These are phyloP conservation scores for Cordyceps javanica DNA, from an alignment of 2,329 filamentous ascomycete genomes.

Conservation along the genomic window DNA sequence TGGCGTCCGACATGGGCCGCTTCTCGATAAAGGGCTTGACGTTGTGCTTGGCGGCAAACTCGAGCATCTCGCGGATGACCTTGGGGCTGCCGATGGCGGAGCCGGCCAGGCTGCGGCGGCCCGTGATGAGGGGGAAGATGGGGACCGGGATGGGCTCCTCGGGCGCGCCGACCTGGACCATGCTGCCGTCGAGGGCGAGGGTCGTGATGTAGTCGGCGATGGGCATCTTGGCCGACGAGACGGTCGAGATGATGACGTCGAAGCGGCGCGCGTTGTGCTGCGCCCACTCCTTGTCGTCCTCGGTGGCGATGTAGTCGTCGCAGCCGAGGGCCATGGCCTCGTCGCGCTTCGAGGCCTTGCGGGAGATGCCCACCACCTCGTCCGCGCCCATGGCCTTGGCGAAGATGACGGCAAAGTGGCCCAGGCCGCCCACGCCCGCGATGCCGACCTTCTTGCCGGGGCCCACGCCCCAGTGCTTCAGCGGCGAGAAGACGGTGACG, in stretches of 20 bases:
- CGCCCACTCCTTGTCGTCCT: slow-evolving; percentile 48
- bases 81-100: slow-evolving; percentile 32
- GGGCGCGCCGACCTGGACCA: slow-evolving; percentile 36
- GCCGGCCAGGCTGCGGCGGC: slow-evolving; percentile 42
- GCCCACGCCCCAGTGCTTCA: slow-evolving; percentile 56
- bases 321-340: slow-evolving; percentile 54
- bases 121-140: slow-evolving; percentile 50
- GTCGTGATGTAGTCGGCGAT: slow-evolving; percentile 43
- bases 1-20: slow-evolving; percentile 45
- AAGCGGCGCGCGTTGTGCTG: slow-evolving; percentile 44
- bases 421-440: slow-evolving; percentile 61
- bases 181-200: slow-evolving; percentile 18
- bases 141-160: slow-evolving; percentile 42
- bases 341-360: slow-evolving; percentile 43
- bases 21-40: slow-evolving; percentile 49
- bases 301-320: slow-evolving; percentile 39
- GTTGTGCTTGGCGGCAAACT: slow-evolving; percentile 46
- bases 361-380: slow-evolving; percentile 53
- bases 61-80: slow-evolving; percentile 51
- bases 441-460: slow-evolving; percentile 63
- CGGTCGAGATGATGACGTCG: slow-evolving; percentile 55
- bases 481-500: slow-evolving; percentile 59
- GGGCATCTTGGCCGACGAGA: slow-evolving; percentile 49
- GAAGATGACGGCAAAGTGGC: slow-evolving; percentile 63
- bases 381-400: slow-evolving; percentile 62